Evolutionary conservation across 345 rosid genomes (phyloP).

Genomic region (Kernera saxatilis): DNA sequence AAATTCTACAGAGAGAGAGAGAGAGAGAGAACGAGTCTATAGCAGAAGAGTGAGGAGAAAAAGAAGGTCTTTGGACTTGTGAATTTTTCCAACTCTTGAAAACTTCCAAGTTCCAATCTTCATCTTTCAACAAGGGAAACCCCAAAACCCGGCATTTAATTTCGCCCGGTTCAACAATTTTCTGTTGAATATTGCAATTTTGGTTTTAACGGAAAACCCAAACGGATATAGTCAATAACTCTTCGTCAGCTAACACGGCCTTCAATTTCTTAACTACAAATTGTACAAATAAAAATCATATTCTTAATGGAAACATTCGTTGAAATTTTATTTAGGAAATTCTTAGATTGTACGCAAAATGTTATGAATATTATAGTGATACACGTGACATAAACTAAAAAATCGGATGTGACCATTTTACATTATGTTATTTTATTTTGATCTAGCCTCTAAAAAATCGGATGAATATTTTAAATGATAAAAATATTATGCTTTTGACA

Average conservation of each 20-base stretch:
- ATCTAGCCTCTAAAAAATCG: no score
- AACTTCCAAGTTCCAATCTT: slow-evolving; percentile 20
- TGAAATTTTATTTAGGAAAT: not conserved
- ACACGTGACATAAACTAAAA: no score
- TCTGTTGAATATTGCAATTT: not conserved
- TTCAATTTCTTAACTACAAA: not conserved
- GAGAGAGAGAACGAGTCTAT: slow-evolving; percentile 38
- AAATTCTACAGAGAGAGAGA: slow-evolving; percentile 9
- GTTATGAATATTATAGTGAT: no score
- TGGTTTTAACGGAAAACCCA: not conserved
- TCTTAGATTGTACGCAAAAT: not conserved
- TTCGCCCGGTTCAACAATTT: not conserved
- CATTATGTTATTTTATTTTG: no score
- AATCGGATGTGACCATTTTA: no score
- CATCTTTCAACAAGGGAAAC: not conserved
- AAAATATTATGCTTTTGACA: no score
- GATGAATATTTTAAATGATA: no score
- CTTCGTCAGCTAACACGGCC: not conserved
- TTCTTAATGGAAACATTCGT: not conserved
- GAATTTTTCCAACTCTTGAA: slow-evolving; percentile 24
- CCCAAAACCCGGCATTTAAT: not conserved
- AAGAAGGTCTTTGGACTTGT: slow-evolving; percentile 4
- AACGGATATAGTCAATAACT: not conserved
- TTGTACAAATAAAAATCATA: not conserved
- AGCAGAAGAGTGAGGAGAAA: slow-evolving; percentile 36